Percentiles rank a stretch among this genome's conserved stretches.
These are phyloP conservation scores for Helminthosporium solani DNA, from an alignment of 2,329 filamentous ascomycete genomes.

Conservation along the genomic window DNA sequence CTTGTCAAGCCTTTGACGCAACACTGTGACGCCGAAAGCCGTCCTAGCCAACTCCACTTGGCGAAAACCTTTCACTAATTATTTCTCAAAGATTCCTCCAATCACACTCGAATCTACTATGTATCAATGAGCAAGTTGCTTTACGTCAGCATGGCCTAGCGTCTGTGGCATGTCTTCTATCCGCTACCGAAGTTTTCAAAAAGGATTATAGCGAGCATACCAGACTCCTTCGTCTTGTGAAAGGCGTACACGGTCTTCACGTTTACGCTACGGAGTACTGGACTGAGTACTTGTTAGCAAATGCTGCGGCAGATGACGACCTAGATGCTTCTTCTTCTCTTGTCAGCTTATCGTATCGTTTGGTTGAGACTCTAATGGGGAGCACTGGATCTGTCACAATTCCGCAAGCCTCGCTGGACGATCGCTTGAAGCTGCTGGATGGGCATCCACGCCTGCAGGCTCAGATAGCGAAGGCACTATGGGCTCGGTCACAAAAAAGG, in stretches of 20 bases:
- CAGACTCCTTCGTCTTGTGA: constrained; percentile 10
- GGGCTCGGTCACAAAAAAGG: constrained; percentile 4
- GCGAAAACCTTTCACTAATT: too few relatives aligned
- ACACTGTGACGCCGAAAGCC: too few relatives aligned
- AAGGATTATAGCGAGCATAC: constrained; percentile 1
- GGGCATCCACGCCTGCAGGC: background rate
- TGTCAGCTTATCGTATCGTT: background rate
- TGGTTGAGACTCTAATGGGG: background rate
- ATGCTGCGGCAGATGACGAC: background rate
- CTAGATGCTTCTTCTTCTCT: constrained; percentile 2
- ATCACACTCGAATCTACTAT: background rate
- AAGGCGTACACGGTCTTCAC: constrained; percentile 17
- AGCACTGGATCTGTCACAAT: background rate
- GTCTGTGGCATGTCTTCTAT: constrained; percentile 8
- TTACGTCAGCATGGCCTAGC: constrained; percentile 9
- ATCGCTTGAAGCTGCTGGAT: constrained; percentile 2
- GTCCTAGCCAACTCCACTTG: too few relatives aligned
- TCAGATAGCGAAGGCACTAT: background rate
- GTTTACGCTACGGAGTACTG: constrained; percentile 18
- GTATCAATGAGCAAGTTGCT: constrained; percentile 3
- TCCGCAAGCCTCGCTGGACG: background rate
- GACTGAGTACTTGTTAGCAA: constrained; percentile 12
- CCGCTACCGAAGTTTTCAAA: constrained; percentile 7
- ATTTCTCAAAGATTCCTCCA: constrained; percentile 5
- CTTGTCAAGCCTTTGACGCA: too few relatives aligned